Evolutionary conservation across 345 rosid species (phyloP), one percentile per base, ranked within the genome.

Genomic region (Moringa oleifera): DNA sequence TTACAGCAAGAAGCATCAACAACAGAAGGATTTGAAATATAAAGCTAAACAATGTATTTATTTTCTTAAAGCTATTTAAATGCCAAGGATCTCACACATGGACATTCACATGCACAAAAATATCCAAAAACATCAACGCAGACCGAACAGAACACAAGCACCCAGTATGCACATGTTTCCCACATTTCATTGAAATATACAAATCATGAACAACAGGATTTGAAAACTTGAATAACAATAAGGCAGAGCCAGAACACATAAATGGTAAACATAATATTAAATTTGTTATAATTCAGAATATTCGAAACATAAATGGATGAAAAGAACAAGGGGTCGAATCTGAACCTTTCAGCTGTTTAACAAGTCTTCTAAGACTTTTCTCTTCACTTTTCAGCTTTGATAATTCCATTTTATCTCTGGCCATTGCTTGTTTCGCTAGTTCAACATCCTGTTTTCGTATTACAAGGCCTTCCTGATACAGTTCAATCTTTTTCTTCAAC

Each of bases 281-380:
- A 31, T 57, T n/a, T 25, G 2, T 16, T 62, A 28, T 28, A 62
- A 21, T 60, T 46, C 28, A 25, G 4, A 50, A 33, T 31, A 64
- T 11, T 20, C n/a, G n/a, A n/a, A 25, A 45, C 51, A 55, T 16
- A 61, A 65, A 53, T 61, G 61, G 15, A 51, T 57, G 52, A 17
- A 31, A 21, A 52, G 65, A 51, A 51, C 49, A 53, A 54, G 49
- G 20, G 49, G 57, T 9, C 13, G 10, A 51, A 24, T 0, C 10
- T 24, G 16, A 57, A 84, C 93, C 93, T 80, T 70, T 77, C 53
- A 86, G 83, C 56, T 74, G 81, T 59, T 80, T 70, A 66, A 80
- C 85, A 12, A 80, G 73, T 66, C 69, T 70, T 72, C 79, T 80
- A 7, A 86, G 79, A 31, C 67, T 36, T 58, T 68, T 78, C 74